phyloP scores from a whole-genome alignment of 2,329 filamentous ascomycete genomes.

The Macroventuria anomochaeta region DNA sequence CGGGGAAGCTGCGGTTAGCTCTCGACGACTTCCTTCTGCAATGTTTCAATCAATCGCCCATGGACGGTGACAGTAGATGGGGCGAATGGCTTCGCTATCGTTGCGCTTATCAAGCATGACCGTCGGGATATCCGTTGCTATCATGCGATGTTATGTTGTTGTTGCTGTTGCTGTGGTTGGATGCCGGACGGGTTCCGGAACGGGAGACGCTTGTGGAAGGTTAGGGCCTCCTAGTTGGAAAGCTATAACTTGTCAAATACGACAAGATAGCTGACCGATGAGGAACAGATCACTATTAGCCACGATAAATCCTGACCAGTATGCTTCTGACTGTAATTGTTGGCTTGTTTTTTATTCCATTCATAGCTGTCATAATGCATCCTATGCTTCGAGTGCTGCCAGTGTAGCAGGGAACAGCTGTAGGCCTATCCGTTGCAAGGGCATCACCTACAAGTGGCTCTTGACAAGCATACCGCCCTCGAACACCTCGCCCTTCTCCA shows the following conservation, averaged over 20 bases:
- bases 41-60: constrained; percentile 28
- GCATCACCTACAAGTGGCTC: constrained; percentile 40
- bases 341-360: not conserved
- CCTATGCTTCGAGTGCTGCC: constrained; percentile 1
- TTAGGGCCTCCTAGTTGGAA: constrained; percentile 20
- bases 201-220: constrained; percentile 19
- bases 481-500: constrained; percentile 79
- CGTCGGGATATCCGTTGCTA: constrained; percentile 24
- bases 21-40: constrained; percentile 6
- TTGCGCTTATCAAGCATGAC: constrained; percentile 22
- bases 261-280: not conserved
- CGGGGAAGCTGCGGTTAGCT: constrained; percentile 31
- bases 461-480: constrained; percentile 68
- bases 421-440: not conserved
- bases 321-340: not conserved
- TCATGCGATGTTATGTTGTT: constrained; percentile 29
- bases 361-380: constrained; percentile 9
- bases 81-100: constrained; percentile 21
- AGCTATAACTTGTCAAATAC: constrained; percentile 4
- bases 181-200: constrained; percentile 18
- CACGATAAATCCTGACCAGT: not conserved
- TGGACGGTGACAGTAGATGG: constrained; percentile 9
- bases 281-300: not conserved
- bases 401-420: not conserved
- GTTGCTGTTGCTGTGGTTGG: constrained; percentile 29